A percentile compares a stretch with the other conserved stretches of the same genome.
phyloP scores from a whole-genome alignment of 202 grass and related monocot species.

The Miscanthus sacchariflorus region DNA sequence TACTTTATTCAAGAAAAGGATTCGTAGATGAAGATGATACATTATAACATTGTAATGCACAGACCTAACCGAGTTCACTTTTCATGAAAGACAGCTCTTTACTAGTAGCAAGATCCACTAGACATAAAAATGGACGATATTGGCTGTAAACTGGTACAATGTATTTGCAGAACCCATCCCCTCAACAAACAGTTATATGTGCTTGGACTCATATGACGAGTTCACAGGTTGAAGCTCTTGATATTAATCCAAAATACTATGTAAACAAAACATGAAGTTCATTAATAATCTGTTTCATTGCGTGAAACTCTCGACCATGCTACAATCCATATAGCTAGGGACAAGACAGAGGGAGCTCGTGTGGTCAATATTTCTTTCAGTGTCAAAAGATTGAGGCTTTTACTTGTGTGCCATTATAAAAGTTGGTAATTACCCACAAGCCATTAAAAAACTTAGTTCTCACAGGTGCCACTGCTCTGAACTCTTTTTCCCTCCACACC shows the following conservation, averaged over 20 bases:
- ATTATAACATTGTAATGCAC: not conserved
- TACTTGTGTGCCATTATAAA: no score
- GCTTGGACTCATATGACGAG: not conserved
- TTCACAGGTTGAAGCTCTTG: not conserved
- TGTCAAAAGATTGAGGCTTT: not conserved
- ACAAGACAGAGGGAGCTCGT: not conserved
- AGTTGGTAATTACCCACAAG: no score
- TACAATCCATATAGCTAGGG: conserved; percentile 23
- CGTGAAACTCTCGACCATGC: not conserved
- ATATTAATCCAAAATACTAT: conserved; percentile 19
- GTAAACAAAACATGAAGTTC: conserved; percentile 16
- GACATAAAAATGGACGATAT: conserved; percentile 8
- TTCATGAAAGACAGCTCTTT: conserved; percentile 20
- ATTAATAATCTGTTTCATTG: not conserved
- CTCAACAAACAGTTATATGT: conserved; percentile 14
- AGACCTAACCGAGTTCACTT: conserved; percentile 34
- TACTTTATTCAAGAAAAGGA: not conserved
- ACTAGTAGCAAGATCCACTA: conserved; percentile 14
- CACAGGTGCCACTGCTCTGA: no score
- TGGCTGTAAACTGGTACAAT: conserved; percentile 5
- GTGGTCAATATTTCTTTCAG: conserved; percentile 9
- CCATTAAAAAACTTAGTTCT: no score
- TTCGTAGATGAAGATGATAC: not conserved
- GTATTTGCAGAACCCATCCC: conserved; percentile 8
- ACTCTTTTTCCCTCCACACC: no score